Percentiles rank a stretch among this genome's conserved stretches.
phyloP scores from a whole-genome alignment of 1,284 basidiomycete species.

The Trichosporon faecale region DNA sequence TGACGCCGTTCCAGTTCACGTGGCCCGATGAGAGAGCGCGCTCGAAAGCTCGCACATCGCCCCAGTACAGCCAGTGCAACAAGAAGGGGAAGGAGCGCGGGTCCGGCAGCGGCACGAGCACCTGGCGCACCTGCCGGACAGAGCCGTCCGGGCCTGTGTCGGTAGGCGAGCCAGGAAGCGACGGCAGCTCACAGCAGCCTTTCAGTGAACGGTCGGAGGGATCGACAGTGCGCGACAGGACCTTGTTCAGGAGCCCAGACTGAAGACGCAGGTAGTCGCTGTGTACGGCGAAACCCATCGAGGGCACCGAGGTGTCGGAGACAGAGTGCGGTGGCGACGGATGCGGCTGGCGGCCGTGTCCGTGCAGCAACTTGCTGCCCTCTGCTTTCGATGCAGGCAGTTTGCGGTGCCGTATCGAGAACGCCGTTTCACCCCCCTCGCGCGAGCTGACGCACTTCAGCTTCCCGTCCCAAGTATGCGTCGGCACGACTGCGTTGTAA shows the following conservation, averaged over 20 bases:
- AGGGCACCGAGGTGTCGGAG: slow-evolving; percentile 21
- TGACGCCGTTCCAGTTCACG: slow-evolving; percentile 49
- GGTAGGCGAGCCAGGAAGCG: slow-evolving; percentile 15
- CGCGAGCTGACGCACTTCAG: neutral
- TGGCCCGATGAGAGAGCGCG: slow-evolving; percentile 38
- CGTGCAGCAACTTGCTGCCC: neutral
- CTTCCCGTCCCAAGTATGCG: neutral
- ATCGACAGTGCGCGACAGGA: slow-evolving; percentile 31
- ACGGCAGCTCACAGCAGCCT: slow-evolving; percentile 19
- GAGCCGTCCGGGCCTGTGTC: neutral
- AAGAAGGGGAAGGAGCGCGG: slow-evolving; percentile 46
- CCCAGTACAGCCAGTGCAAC: slow-evolving; percentile 52
- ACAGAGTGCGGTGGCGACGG: neutral
- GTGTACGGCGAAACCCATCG: slow-evolving; percentile 45
- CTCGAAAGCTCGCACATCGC: slow-evolving; percentile 38
- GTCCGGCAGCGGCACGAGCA: slow-evolving; percentile 51
- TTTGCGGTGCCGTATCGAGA: neutral
- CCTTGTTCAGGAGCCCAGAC: slow-evolving; percentile 42
- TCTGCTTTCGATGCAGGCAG: neutral
- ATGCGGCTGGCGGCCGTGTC: neutral
- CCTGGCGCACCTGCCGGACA: neutral
- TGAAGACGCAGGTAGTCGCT: slow-evolving; percentile 50
- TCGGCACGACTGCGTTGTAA: slow-evolving; percentile 12
- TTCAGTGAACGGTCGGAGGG: slow-evolving; percentile 18
- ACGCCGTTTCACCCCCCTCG: neutral